Evolutionary conservation across 495 filamentous ascomycete species (phyloP).

Genomic region (Aspergillus nanangensis): DNA sequence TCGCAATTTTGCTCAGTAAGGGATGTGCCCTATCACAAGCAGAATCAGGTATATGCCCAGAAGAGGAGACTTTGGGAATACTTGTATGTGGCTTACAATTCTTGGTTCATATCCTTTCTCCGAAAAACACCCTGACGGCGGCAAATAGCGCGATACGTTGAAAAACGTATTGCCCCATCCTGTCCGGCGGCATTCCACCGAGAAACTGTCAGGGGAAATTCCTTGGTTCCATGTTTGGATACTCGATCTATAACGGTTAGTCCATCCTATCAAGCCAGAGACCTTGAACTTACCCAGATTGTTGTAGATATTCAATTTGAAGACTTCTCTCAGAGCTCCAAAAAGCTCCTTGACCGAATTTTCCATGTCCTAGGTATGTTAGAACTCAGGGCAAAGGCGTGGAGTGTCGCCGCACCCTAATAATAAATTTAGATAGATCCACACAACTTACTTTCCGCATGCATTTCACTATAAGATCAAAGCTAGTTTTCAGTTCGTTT

Average conservation of each 20-base stretch:
- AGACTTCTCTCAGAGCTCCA: neutral
- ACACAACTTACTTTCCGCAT: conserved; percentile 49
- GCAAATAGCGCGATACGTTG: conserved; percentile 61
- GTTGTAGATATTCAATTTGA: neutral
- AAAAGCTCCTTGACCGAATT: neutral
- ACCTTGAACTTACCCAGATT: neutral
- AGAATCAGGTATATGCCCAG: too few species aligned
- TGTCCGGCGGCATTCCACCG: conserved; percentile 44
- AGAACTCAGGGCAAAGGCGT: too few species aligned
- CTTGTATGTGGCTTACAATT: conserved; percentile 7
- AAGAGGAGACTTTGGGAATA: too few species aligned
- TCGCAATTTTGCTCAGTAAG: conserved; percentile 21
- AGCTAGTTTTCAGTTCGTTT: conserved; percentile 32
- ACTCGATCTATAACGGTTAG: conserved; percentile 1
- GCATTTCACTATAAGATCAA: conserved; percentile 18
- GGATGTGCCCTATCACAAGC: conserved; percentile 40
- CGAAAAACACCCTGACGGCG: conserved; percentile 38
- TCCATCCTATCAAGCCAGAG: neutral
- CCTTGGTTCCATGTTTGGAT: neutral
- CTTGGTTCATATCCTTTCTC: conserved; percentile 45
- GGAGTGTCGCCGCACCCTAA: too few species aligned
- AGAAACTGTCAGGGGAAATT: conserved; percentile 24
- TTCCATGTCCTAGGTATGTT: conserved; percentile 2
- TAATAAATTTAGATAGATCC: too few species aligned
- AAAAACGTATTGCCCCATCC: conserved; percentile 46